Conservation (phyloP, 768 basidiomycete species). For the Boletellus emodensis region DNA sequence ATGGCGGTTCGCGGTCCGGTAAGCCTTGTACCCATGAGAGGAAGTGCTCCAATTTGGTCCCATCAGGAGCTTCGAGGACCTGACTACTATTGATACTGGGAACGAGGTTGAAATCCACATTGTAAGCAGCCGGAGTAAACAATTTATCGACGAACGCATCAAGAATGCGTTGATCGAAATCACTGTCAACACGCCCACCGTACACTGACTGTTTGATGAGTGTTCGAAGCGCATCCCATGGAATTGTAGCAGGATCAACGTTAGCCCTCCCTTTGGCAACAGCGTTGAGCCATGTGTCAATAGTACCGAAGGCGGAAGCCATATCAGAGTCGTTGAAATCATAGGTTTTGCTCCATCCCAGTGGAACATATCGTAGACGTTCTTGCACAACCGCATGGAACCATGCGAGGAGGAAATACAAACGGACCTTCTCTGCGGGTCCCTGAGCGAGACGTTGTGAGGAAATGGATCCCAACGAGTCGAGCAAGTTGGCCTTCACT, state of each 20-base stretch:
- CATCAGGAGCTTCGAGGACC: constrained; percentile 75
- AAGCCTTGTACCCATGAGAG: constrained; percentile 82
- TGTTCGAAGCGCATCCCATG: constrained; percentile 92
- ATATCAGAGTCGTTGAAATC: constrained; percentile 99
- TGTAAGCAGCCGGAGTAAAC: constrained; percentile 86
- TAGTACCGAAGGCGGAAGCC: constrained; percentile 85
- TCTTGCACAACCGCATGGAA: constrained; percentile 99
- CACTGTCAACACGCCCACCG: constrained; percentile 89
- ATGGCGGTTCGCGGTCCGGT: constrained; percentile 90
- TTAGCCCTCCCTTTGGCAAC: constrained; percentile 87
- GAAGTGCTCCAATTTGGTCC: constrained; percentile 90
- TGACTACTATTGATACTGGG: constrained; percentile 55
- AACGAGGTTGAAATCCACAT: constrained; percentile 88
- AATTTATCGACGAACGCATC: constrained; percentile 90
- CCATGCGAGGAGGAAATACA: constrained; percentile 97
- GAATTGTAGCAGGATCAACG: constrained; percentile 86
- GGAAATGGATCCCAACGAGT: constrained; percentile 75
- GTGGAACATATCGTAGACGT: constrained; percentile 89
- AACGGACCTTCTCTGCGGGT: constrained; percentile 85
- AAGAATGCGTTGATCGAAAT: constrained; percentile 90
- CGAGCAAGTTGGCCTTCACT: constrained; percentile 92
- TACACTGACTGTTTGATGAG: constrained; percentile 96
- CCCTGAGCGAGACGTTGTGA: constrained; percentile 73
- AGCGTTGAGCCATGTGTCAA: constrained; percentile 82
- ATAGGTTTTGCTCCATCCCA: constrained; percentile 96